Base-by-base conservation (phyloP, 441 rosid genomes). In the Manihot esculenta region DNA sequence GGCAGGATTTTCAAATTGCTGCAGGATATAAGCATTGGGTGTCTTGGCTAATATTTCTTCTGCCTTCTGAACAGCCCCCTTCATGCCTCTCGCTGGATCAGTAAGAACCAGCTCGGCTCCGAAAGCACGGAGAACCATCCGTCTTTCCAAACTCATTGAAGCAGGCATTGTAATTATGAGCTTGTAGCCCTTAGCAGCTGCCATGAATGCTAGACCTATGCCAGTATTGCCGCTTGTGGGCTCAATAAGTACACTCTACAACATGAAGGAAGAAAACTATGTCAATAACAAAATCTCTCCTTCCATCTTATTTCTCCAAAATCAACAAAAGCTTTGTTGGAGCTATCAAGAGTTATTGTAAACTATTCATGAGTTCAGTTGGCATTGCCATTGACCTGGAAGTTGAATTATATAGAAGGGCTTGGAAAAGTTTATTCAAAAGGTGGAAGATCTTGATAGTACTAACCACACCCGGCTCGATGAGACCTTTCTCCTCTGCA, bases 141-240 rank as follows among this genome's bases (percentile, higher is more conserved):
- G 83, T 85, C 88, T 83, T 77, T 89, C 88, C 4, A 84, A 68
- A 78, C 95, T 89, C 85, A 77, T 82, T 14, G 87, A 80, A 67
- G 87, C 79, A 8, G 88, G 95, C 91, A 89, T 86, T 53, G 83
- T 74, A 59, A 89, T 83, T 51, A 87, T 82, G 47, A 87, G 80
- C 69, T 56, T 87, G 79, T 86, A 87, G 55, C 89, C 83, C 81
- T 80, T 87, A 12, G 85, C 84, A 66, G 95, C 92, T 33, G 89
- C 92, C 76, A 87, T 68, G 74, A 85, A 89, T 64, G 92, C 92
- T 83, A 89, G 68, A 56, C 91, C 87, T 20, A 87, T 89, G 76
- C 88, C 85, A 10, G 89, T 85, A 74, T 87, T 85, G 13, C 91
- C 88, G 10, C 91, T 78, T 41, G 88, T 87, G 30, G 85, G 81